Base-by-base conservation (phyloP, 371 early-diverging fungal species). In the Encephalitozoon hellem region DNA sequence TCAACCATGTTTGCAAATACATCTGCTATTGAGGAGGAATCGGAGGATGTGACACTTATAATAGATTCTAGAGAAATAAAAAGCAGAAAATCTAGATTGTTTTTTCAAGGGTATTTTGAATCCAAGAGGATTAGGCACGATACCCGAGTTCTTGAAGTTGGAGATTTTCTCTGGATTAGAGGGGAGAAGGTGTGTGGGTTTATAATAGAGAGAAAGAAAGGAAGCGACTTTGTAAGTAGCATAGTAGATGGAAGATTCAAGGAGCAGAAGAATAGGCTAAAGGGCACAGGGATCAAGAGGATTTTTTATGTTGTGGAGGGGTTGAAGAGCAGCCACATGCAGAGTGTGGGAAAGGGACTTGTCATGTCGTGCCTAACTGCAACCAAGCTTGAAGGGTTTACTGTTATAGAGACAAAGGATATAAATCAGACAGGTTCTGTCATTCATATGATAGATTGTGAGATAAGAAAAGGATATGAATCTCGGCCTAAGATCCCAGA, bases 201-300 rank as follows among this genome's bases (percentile, higher is more conserved):
- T 67, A 84, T 96, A 12, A 80, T 94, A 1, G 97, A 97, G 82
- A 88, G 97, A 28, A 97, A 97, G 80, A 87, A 91, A 18, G 86
- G 91, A 86, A 92, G 92, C 70, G 97, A 97, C 84, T 83, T 97
- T 54, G 88, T 91, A 0, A 78, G 86, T 0, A 92, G 93, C 82
- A 94, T 96, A 72, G 90, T 90, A 43, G 96, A 96, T 82, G 94
- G 94, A 0, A 87, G 97, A 28, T 94, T 89, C 83, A 87, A 85
- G 23, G 97, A 96, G 77, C 96, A 97, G 87, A 95, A 96, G 87
- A 88, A 74, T 41, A 77, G 82, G 71, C 28, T 85, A 32, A 63
- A 11, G 42, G 38, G 49, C 8, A 51, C 54, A 0, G 72, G 72
- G 34, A 52, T 78, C 25, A 65, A 26, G 30, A 69, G 55, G 41